Evolutionary conservation across 306 rosid species (phyloP), one percentile per base, ranked within the genome.

Genomic region (Quercus wislizeni): DNA sequence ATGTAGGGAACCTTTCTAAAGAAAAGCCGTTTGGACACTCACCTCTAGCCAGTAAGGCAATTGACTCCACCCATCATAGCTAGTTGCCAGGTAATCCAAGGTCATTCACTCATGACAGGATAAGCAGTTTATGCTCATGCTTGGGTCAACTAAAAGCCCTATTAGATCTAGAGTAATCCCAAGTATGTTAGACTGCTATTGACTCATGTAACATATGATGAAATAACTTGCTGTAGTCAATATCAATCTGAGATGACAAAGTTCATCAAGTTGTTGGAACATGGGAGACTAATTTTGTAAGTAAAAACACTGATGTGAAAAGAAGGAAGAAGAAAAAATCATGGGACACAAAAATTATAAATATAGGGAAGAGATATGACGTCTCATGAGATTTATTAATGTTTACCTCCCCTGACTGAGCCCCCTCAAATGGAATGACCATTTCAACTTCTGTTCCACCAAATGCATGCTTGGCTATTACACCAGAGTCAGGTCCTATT

Each of bases 361-460:
- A 10, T 67, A 67, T 19, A 33, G 18, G 27, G 72, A 64, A 64
- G n/a, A 33, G 38, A 9, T 19, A 18, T 6, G 12, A 11, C 17
- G 8, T 6, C 1, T 35, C 72, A 68, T 35, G 18, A 35, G n/a
- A 68, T 35, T 31, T 25, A 68, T 2, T 74, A 35, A 80, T 65
- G 79, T 55, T 52, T 91, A 96, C 99, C 98, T 96, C 99, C 58
- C 91, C 97, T 6, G 87, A 87, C 77, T 78, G 78, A 51, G 74
- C 79, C 57, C 93, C 94, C 88, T 96, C 99, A 85, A 96, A 96
- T 73, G 99, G 99, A 87, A 96, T 93, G 73, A 89, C 90, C 87
- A 96, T 86, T 87, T 96, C 98, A 74, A 93, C 88, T 82, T 96
- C 99, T 68, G 85, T 85, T 57, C 97, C 99, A 58, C 97, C 90